These are phyloP conservation scores for Xerocomus brunneocitrinus DNA, from an alignment of 768 basidiomycete genomes.

Conservation along the genomic window DNA sequence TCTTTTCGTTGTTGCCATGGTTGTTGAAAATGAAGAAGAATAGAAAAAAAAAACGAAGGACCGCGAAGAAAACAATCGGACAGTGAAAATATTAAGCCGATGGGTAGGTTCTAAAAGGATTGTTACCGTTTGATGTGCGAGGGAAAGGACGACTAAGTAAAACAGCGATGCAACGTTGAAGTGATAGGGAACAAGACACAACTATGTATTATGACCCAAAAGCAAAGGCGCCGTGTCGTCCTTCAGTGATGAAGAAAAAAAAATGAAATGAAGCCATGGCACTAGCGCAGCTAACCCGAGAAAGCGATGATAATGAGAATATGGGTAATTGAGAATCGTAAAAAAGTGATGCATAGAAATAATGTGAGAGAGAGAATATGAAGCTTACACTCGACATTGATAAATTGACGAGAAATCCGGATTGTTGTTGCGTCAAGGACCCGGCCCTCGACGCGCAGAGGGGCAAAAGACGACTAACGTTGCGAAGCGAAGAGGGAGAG, in stretches of 20 bases:
- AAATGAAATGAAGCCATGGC: conserved; percentile 7
- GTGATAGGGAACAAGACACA: conserved; percentile 23
- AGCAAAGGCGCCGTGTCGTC: conserved; percentile 25
- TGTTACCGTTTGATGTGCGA: conserved; percentile 23
- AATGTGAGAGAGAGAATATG: conserved; percentile 17
- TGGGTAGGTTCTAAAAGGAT: conserved; percentile 23
- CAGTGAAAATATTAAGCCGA: conserved; percentile 19
- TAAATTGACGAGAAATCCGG: conserved; percentile 13
- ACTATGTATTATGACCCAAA: conserved; percentile 25
- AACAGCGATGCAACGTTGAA: conserved; percentile 31
- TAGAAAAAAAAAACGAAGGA: background rate
- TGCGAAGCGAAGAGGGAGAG: conserved; percentile 78
- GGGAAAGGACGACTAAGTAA: conserved; percentile 13
- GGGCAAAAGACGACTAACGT: conserved; percentile 37
- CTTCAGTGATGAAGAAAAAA: conserved; percentile 15
- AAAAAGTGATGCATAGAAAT: conserved; percentile 29
- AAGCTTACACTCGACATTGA: conserved; percentile 22
- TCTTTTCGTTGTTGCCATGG: conserved; percentile 6
- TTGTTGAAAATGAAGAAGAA: background rate
- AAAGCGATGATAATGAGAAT: conserved; percentile 1
- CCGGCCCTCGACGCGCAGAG: conserved; percentile 20
- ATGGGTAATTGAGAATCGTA: conserved; percentile 15
- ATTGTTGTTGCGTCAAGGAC: conserved; percentile 16
- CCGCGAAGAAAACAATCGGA: conserved; percentile 6
- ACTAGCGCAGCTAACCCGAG: conserved; percentile 22